These are phyloP conservation scores for Mycena epipterygia DNA, from an alignment of 768 basidiomycete genomes.

Conservation along the genomic window DNA sequence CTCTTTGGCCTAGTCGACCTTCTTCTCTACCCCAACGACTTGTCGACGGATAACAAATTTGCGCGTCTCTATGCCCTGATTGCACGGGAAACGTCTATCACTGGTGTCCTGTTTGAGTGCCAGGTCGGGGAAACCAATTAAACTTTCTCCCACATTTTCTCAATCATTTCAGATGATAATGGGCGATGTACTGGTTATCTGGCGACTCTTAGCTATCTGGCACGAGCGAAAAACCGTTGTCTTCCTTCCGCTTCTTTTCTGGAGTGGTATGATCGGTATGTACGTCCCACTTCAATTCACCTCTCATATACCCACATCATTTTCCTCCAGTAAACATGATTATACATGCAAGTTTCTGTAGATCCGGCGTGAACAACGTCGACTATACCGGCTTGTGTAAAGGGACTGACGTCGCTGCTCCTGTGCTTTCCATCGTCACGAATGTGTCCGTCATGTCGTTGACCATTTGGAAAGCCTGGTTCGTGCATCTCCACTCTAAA, in stretches of 20 bases:
- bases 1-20: constrained; percentile 14
- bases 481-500: constrained; percentile 1
- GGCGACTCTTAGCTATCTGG: constrained; percentile 15
- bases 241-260: constrained; percentile 13
- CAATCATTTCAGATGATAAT: constrained; percentile 15
- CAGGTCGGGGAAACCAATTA: constrained; percentile 7
- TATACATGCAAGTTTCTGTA: constrained; percentile 8
- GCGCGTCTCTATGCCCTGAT: constrained; percentile 10
- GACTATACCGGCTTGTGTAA: constrained; percentile 12
- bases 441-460: constrained; percentile 15
- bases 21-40: constrained; percentile 14
- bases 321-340: constrained; percentile 15
- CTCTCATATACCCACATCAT: constrained; percentile 4
- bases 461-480: constrained; percentile 19
- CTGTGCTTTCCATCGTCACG: constrained; percentile 12
- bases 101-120: constrained; percentile 15
- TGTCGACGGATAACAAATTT: constrained; percentile 14
- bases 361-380: constrained; percentile 13
- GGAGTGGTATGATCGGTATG: constrained; percentile 9
- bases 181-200: constrained; percentile 15
- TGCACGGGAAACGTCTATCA: constrained; percentile 14
- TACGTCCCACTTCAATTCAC: constrained; percentile 1
- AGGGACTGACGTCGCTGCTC: constrained; percentile 13
- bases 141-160: constrained; percentile 8
- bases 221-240: constrained; percentile 1